Evolutionary conservation across 177 flowering plant genomes (phyloP), one percentile per base, ranked within the genome.

Genomic region (Vitis hybrid): DNA sequence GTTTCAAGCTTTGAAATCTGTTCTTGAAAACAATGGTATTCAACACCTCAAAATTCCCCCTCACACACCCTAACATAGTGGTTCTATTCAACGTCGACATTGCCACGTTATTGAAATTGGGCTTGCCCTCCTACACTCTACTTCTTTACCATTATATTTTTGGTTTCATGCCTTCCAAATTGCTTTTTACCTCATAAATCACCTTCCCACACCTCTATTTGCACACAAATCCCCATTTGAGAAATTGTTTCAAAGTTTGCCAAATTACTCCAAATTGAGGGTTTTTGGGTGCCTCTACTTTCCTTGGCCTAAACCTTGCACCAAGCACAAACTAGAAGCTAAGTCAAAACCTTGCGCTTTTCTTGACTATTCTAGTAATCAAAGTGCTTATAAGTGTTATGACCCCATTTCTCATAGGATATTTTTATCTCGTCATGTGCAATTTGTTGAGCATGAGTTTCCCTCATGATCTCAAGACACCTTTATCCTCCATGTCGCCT

Each of bases 341-440:
- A 0, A 15, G 12, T 52, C 1, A 11, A 9, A 6, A 0, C 65
- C 66, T 1, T 66, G 65, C 58, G 7, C 64, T 12, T 67, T 67
- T 50, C 35, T 71, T 1, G 75, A 74, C 14, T 62, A 65, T 30
- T 21, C 58, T 61, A 4, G 9, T 15, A 13, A 9, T 9, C 53
- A 64, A 10, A 63, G 49, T 11, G 68, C 55, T 3, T 74, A 53
- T 41, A 11, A 15, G 3, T 69, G 72, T 61, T 11, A 21, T 49
- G 77, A 74, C 52, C 65, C 68, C 0, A 0, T 0, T 5, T 14
- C 60, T 7, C 11, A 18, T 9, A 49, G 55, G 7, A 14, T 66
- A 3, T 75, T 48, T 50, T 1, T 62, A 3, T 71, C 74, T 4
- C 49, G 74, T 21, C 74, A 71, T 66, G 78, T 57, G 5, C 11